A percentile compares a stretch with the other conserved stretches of the same genome.
Conservation (phyloP, 2,329 filamentous ascomycete species). For the Zalaria sp. region DNA sequence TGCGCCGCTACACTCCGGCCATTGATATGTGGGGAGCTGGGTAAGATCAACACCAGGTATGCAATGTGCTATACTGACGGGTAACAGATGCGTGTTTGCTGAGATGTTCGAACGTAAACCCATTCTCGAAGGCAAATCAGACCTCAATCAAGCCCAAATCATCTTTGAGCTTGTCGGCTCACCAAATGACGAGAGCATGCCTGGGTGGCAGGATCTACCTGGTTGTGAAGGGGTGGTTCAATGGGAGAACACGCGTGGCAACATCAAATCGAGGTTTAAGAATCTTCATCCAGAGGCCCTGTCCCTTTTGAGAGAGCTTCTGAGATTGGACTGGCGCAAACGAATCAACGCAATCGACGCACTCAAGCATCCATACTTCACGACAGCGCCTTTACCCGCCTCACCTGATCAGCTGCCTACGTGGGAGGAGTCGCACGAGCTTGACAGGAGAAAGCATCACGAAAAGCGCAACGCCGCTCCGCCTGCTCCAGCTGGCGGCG, state of each 20-base stretch:
- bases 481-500: conserved; percentile 81
- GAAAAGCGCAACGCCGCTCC: conserved; percentile 73
- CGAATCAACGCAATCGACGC: conserved; percentile 91
- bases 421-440: conserved; percentile 90
- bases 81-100: conserved; percentile 75
- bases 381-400: conserved; percentile 61
- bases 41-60: conserved; percentile 33
- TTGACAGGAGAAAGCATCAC: conserved; percentile 85
- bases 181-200: conserved; percentile 84
- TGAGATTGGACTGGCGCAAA: conserved; percentile 78
- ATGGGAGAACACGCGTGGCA: conserved; percentile 48
- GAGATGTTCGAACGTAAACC: conserved; percentile 94
- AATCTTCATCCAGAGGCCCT: conserved; percentile 48
- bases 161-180: conserved; percentile 90
- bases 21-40: conserved; percentile 98
- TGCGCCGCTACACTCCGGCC: conserved; percentile 87
- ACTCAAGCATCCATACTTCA: conserved; percentile 84
- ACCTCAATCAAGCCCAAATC: conserved; percentile 76
- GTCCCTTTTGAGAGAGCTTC: conserved; percentile 64
- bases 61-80: conserved; percentile 10
- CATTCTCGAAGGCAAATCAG: conserved; percentile 79
- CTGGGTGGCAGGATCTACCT: conserved; percentile 71
- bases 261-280: conserved; percentile 37
- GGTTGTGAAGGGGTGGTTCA: conserved; percentile 60
- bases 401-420: conserved; percentile 74